Evolutionary conservation across 495 filamentous ascomycete species (phyloP), one percentile per base, ranked within the genome.

Genomic region (Penicillium lagena): DNA sequence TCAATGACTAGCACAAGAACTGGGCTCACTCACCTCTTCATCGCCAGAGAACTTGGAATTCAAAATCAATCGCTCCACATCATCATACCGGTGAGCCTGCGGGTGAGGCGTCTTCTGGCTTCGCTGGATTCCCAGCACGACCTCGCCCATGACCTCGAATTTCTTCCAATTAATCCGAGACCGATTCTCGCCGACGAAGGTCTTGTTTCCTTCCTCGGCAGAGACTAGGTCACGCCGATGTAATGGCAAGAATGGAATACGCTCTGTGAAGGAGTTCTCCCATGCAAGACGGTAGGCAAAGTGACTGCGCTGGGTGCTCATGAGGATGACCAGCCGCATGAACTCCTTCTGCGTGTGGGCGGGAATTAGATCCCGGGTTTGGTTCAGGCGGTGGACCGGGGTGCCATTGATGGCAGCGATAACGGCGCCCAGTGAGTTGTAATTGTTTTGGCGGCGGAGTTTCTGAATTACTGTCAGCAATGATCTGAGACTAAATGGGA

Each of bases 91-190:
- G 29, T 70, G 64, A 42, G 94, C 63, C 45, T 83, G 78, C 43
- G 79, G 76, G 55, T 96, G 96, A 12, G 91, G 85, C 35, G 79
- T 83, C 30, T 83, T 83, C 67, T 96, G 93, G 60, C 89, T 95
- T 62, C 81, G 82, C 72, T 95, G 89, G 32, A 98, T 85, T 5
- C 86, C 85, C 41, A 95, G 75, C 40, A 98, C 77, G 17, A 96
- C 85, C 46, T 96, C 90, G 5, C 89, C 89, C 69, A 97, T 83
- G 13, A 98, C 85, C 69, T 97, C 90, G 52, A 97, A 97, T 56
- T 98, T 98, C 69, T 85, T 89, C 93, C 93, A 98, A 58, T 96
- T 97, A 56, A 98, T 88, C 34, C 86, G 75, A 45, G 85, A 81
- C 45, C 85, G 80, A 40, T 67, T 72, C 15, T 85, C 77, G 14